These are phyloP conservation scores for Ceratocystis colombiana DNA, from an alignment of 2,329 filamentous ascomycete genomes.

Conservation along the genomic window DNA sequence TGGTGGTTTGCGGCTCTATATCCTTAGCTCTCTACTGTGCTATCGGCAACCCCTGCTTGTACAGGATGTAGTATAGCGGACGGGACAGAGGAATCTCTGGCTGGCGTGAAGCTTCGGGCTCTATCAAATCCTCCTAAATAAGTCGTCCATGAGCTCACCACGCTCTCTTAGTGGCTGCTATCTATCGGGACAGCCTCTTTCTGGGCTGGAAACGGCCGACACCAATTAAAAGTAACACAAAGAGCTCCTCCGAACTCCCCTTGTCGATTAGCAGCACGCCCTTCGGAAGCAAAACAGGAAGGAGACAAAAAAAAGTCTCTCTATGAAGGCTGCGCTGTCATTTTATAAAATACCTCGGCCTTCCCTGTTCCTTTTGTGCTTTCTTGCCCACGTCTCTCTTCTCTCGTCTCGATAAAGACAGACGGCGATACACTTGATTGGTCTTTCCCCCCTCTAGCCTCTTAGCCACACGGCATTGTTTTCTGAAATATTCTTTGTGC, in stretches of 20 bases:
- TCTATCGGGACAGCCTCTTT: neutral
- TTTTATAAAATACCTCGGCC: neutral
- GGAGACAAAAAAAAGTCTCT: neutral
- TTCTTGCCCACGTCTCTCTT: neutral
- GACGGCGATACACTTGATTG: neutral
- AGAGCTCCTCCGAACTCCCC: neutral
- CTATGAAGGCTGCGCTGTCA: neutral
- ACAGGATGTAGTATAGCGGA: neutral
- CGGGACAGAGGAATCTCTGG: neutral
- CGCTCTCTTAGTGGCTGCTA: neutral
- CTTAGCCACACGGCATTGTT: neutral
- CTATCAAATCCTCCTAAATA: slow-evolving; percentile 2
- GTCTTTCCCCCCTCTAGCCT: neutral
- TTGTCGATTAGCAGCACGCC: neutral
- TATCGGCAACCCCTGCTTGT: slow-evolving; percentile 5
- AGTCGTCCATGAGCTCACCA: neutral
- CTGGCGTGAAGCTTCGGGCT: slow-evolving; percentile 3
- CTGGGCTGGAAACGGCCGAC: neutral
- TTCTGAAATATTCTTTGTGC: neutral
- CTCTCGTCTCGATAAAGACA: neutral
- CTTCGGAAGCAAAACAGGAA: neutral
- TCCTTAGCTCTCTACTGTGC: too few species aligned
- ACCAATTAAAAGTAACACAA: slow-evolving; percentile 11
- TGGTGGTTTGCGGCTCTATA: neutral
- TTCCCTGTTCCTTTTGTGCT: neutral